Evolutionary conservation across 106 monocot genomes (phyloP).

Genomic region (Platanthera guangdongensis): DNA sequence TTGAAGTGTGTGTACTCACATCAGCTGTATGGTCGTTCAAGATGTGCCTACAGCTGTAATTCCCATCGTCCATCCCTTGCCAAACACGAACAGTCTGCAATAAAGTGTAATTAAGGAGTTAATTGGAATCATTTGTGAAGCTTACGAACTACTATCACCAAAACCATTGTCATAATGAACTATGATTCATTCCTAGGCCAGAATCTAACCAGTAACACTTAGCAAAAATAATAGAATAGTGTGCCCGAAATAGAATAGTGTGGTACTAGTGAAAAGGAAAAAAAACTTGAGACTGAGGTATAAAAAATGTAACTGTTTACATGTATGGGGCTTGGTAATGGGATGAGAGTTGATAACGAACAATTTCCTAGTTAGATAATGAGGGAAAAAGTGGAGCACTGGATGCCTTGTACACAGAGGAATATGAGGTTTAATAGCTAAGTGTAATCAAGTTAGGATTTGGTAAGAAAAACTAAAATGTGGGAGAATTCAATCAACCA

Average conservation of each 20-base stretch:
- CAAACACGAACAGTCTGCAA: constrained; percentile 92
- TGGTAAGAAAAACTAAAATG: not conserved
- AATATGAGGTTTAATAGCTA: not conserved
- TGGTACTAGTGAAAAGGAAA: not conserved
- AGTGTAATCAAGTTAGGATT: not conserved
- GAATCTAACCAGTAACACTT: not conserved
- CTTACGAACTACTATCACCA: not conserved
- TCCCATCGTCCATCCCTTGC: constrained; percentile 85
- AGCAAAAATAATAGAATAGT: not conserved
- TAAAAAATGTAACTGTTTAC: not conserved
- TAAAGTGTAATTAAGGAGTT: not conserved
- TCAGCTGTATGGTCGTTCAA: constrained; percentile 86
- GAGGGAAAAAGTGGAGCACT: not conserved
- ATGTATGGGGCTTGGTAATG: not conserved
- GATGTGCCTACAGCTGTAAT: constrained; percentile 60
- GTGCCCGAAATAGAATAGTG: not conserved
- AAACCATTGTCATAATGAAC: not conserved
- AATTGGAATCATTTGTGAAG: not conserved
- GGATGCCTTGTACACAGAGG: not conserved
- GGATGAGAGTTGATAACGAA: not conserved
- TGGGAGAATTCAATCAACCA: not conserved
- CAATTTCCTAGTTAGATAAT: not conserved
- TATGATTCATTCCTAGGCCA: not conserved
- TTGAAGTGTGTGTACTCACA: constrained; percentile 28
- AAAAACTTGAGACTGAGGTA: not conserved